Evolutionary conservation across 2,329 filamentous ascomycete species (phyloP), one percentile per base, ranked within the genome.

Genomic region (Arthrobotrys entomopaga): DNA sequence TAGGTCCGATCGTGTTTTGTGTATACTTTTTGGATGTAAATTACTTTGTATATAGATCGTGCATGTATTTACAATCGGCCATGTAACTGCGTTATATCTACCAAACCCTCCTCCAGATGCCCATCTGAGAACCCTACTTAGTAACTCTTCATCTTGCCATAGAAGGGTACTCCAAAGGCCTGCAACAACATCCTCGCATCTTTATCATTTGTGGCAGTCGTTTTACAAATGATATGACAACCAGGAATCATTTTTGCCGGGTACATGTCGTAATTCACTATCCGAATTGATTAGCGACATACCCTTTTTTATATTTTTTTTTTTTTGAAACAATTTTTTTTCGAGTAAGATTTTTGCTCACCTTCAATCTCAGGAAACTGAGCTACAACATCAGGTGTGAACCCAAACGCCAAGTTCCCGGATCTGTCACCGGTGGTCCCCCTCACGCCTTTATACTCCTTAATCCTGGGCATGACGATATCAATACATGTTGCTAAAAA

Each of bases 361-460:
- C 92, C 88, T 82, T 97, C 93, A 52, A 99, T 87, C 84, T 99
- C 95, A 0, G 95, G 95, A 83, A 98, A 99, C 77, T 91, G 84
- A 58, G 90, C 88, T 79, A 97, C 88, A 78, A 90, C 88, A 70
- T 92, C 89, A 3, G 89, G 85, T 13, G 86, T 86, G 78, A 99
- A 85, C 77, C 95, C 95, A 81, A 93, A 94, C 8, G 86, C 86
- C 77, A 99, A 86, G 81, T 98, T 97, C 42, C 95, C 95, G 75
- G 90, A 90, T 80, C 88, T 89, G 81, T 99, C 95, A 80, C 95
- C 95, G 43, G 91, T 91, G 49, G 84, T 87, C 56, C 88, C 89
- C 78, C 87, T 87, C n/a, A 91, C 84, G 72, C 95, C 95, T 65
- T 87, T 88, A 91, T 92, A 99, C 78, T 99, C 95, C 85, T 98